These are phyloP conservation scores for Nakataea oryzae DNA, from an alignment of 2,329 filamentous ascomycete genomes.

Conservation along the genomic window DNA sequence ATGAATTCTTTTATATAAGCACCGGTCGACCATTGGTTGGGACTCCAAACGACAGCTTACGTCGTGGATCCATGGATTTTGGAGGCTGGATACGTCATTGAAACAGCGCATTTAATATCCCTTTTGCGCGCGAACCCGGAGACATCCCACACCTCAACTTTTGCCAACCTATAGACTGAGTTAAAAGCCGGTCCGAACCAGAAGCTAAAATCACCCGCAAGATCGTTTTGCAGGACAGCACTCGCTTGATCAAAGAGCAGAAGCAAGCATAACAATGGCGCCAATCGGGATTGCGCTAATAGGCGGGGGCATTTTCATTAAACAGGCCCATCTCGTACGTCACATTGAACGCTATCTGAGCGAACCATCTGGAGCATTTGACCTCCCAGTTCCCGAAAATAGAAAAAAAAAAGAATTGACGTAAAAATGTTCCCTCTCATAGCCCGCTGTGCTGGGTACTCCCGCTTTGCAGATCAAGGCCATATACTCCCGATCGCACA, in stretches of 20 bases:
- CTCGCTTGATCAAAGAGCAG: not conserved
- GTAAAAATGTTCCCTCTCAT: constrained; percentile 10
- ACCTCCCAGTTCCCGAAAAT: no score
- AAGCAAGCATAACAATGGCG: not conserved
- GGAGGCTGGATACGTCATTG: no score
- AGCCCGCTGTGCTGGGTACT: constrained; percentile 47
- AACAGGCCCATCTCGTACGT: constrained; percentile 10
- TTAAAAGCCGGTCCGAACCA: not conserved
- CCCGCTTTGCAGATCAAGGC: constrained; percentile 46
- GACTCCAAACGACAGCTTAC: no score
- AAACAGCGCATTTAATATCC: no score
- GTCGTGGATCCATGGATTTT: no score
- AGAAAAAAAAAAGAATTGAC: not conserved
- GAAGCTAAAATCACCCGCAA: no score
- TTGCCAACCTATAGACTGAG: no score
- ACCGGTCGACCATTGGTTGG: no score
- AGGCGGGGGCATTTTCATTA: constrained; percentile 22
- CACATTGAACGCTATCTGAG: not conserved
- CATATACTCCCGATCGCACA: constrained; percentile 53
- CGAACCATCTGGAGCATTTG: no score
- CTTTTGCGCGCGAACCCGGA: no score
- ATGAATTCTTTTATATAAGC: no score
- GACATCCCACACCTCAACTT: no score
- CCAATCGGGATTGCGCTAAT: constrained; percentile 19
- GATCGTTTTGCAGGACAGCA: not conserved